A percentile compares a stretch with the other conserved stretches of the same genome.
Evolutionary conservation across 78 protist genomes (phyloP).

Genomic region (Protostelium mycophagum): DNA sequence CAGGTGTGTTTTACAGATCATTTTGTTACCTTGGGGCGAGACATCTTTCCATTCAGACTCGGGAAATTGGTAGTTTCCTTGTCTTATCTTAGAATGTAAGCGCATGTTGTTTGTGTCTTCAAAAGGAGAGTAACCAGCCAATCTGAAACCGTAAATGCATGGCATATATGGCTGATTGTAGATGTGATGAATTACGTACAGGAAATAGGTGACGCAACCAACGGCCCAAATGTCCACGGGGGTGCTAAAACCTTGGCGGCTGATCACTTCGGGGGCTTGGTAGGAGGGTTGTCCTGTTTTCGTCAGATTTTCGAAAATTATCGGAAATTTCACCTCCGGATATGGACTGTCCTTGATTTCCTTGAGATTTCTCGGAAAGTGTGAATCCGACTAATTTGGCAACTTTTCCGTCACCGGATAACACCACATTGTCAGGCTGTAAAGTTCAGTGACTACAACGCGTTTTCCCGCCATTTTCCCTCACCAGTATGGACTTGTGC

Average conservation of each 20-base stretch:
- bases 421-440: not conserved
- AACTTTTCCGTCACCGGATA: not conserved
- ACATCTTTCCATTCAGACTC: not conserved
- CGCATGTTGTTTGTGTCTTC: not conserved
- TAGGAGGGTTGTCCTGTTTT: not conserved
- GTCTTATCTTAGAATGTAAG: not conserved
- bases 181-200: not conserved
- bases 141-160: not conserved
- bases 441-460: too few relatives aligned
- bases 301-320: not conserved
- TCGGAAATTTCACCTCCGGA: not conserved
- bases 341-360: not conserved
- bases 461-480: too few relatives aligned
- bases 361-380: not conserved
- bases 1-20: too few relatives aligned
- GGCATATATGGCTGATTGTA: not conserved
- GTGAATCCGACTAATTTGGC: not conserved
- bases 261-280: not conserved
- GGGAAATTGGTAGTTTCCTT: not conserved
- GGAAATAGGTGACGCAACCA: not conserved
- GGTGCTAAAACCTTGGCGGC: not conserved
- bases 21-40: not conserved
- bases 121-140: not conserved
- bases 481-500: not conserved
- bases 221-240: not conserved